Evolutionary conservation across 352 stramenopile species (phyloP).

Genomic region (Phytopythium aichiense): DNA sequence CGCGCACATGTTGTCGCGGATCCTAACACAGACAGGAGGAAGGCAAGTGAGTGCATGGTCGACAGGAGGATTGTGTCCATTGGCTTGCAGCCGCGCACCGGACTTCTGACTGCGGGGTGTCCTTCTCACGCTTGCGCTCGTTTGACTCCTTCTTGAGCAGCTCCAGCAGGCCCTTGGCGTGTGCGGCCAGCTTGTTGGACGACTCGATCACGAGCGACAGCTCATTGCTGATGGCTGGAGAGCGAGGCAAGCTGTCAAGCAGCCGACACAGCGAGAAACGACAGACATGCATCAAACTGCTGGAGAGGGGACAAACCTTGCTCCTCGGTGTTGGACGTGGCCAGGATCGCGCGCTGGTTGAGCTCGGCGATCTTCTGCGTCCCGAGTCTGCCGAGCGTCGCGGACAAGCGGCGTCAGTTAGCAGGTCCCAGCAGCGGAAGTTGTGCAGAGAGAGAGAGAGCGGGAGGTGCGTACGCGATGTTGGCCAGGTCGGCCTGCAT

Average conservation of each 20-base stretch:
- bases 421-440: too few relatives aligned
- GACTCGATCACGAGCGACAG: conserved; percentile 89
- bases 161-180: conserved; percentile 86
- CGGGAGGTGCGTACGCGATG: conserved; percentile 51
- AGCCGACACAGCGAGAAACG: not conserved
- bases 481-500: conserved; percentile 93
- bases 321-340: conserved; percentile 92
- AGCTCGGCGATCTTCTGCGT: conserved; percentile 91
- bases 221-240: conserved; percentile 84
- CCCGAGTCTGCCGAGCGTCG: conserved; percentile 39
- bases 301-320: conserved; percentile 28
- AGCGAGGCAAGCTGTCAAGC: not conserved
- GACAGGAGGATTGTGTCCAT: too few relatives aligned
- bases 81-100: conserved; percentile 15
- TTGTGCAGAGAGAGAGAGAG: not conserved
- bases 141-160: conserved; percentile 94
- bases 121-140: conserved; percentile 91
- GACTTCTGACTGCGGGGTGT: conserved; percentile 64
- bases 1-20: conserved; percentile 97
- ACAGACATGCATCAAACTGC: not conserved
- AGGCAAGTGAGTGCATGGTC: too few relatives aligned
- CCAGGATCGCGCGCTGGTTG: conserved; percentile 92
- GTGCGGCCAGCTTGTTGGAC: conserved; percentile 90
- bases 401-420: not conserved
- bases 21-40: conserved; percentile 33